Conservation (phyloP, 176 grass and related monocot genomes). For the Aegilops tauschii region DNA sequence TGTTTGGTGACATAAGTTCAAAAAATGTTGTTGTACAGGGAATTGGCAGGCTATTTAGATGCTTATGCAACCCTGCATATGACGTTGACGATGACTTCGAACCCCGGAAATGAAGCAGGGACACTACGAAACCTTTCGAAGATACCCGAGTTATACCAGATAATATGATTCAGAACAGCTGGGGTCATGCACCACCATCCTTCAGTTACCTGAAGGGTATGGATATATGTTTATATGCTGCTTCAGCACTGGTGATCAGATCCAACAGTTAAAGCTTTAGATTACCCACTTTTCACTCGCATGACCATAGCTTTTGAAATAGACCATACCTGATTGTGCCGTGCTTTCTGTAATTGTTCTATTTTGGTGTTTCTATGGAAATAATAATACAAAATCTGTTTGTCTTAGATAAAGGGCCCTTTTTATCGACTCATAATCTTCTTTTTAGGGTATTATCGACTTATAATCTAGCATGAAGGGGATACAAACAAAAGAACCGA, state of each 20-base stretch:
- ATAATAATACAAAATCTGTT: neutral
- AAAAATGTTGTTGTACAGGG: conserved; percentile 49
- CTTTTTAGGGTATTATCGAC: neutral
- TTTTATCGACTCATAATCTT: neutral
- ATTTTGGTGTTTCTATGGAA: conserved; percentile 12
- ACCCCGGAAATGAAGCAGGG: conserved; percentile 39
- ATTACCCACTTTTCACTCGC: neutral
- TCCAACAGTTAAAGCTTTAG: neutral
- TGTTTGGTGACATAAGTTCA: neutral
- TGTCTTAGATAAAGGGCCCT: neutral
- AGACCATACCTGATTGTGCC: conserved; percentile 1
- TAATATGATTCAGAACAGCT: conserved; percentile 28
- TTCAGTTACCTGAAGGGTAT: neutral
- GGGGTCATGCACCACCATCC: conserved; percentile 20
- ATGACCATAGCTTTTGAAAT: conserved; percentile 1
- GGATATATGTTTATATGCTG: conserved; percentile 35
- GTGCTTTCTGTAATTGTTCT: conserved; percentile 44
- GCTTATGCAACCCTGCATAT: conserved; percentile 94
- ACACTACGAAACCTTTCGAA: neutral
- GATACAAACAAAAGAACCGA: neutral
- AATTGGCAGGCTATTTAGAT: conserved; percentile 94
- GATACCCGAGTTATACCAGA: conserved; percentile 14
- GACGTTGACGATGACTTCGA: conserved; percentile 96
- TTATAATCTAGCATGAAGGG: neutral
- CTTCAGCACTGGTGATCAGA: conserved; percentile 21